phyloP scores from a whole-genome alignment of 371 early-diverging fungal species.

The Syncephalastrum sp. region DNA sequence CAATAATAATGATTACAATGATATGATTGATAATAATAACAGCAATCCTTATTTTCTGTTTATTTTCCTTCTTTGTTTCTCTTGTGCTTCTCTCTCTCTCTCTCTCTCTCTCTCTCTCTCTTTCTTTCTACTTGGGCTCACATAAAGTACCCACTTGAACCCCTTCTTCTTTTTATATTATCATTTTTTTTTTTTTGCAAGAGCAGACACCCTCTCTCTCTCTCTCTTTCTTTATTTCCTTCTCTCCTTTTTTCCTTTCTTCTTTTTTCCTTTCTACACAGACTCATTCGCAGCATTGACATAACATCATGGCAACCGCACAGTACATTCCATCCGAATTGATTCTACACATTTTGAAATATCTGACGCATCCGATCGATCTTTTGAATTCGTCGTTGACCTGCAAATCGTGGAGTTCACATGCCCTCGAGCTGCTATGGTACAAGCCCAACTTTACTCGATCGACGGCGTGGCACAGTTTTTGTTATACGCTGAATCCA shows the following conservation, averaged over 20 bases:
- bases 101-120: slow-evolving; percentile 6
- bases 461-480: slow-evolving; percentile 25
- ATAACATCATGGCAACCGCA: slow-evolving; percentile 15
- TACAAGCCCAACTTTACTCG: slow-evolving; percentile 44
- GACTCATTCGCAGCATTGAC: background rate
- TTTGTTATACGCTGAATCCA: slow-evolving; percentile 23
- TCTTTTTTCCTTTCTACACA: slow-evolving; percentile 8
- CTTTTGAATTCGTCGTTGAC: slow-evolving; percentile 39
- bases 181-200: slow-evolving; percentile 5
- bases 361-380: slow-evolving; percentile 35
- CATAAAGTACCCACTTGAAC: slow-evolving; percentile 8
- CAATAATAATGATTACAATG: too few species aligned
- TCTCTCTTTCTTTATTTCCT: slow-evolving; percentile 5
- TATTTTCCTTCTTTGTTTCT: slow-evolving; percentile 7
- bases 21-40: too few species aligned
- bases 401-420: slow-evolving; percentile 48
- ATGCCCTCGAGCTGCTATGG: slow-evolving; percentile 52
- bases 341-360: slow-evolving; percentile 46
- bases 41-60: background rate
- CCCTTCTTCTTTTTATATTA: slow-evolving; percentile 10
- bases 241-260: slow-evolving; percentile 5
- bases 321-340: slow-evolving; percentile 46
- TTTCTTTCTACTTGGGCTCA: slow-evolving; percentile 5
- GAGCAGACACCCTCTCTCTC: slow-evolving; percentile 1
- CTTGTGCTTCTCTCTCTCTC: slow-evolving; percentile 5